Evolutionary conservation across 768 basidiomycete genomes (phyloP).

Genomic region (Podaxis pistillaris): DNA sequence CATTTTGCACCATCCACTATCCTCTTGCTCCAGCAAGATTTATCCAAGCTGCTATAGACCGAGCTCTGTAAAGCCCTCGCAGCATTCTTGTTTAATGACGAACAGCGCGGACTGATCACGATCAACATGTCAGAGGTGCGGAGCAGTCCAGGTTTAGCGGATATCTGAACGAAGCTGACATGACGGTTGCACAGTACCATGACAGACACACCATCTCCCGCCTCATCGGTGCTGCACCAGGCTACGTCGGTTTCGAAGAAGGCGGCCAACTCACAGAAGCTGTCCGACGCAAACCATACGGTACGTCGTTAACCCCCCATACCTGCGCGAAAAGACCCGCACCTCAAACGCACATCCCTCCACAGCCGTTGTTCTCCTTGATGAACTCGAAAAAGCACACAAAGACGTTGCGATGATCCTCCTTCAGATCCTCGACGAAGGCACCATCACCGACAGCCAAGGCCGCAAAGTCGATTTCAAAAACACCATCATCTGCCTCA

Average conservation of each 20-base stretch:
- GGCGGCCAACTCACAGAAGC: constrained; percentile 93
- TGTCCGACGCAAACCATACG: constrained; percentile 87
- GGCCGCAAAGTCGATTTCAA: constrained; percentile 92
- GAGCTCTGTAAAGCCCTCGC: constrained; percentile 89
- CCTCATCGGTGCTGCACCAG: constrained; percentile 89
- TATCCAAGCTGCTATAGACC: constrained; percentile 45
- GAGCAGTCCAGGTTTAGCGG: not conserved
- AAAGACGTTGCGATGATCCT: constrained; percentile 92
- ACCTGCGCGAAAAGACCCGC: not conserved
- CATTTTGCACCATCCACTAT: too few relatives aligned
- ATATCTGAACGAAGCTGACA: too few relatives aligned
- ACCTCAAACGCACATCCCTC: not conserved
- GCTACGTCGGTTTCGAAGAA: constrained; percentile 90
- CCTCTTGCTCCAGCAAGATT: too few relatives aligned
- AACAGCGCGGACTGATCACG: constrained; percentile 84
- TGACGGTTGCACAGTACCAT: constrained; percentile 55
- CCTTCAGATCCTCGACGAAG: constrained; percentile 90
- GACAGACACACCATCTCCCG: constrained; percentile 91
- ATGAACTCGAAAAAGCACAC: constrained; percentile 93
- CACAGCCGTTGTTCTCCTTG: constrained; percentile 72
- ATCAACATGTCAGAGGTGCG: constrained; percentile 90
- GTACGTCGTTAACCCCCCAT: constrained; percentile 30
- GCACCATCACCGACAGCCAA: constrained; percentile 85
- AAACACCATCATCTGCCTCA: constrained; percentile 92
- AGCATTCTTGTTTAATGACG: constrained; percentile 86